A percentile compares a stretch with the other conserved stretches of the same genome.
Conservation (phyloP, 345 rosid genomes). For the Brassica carinata region DNA sequence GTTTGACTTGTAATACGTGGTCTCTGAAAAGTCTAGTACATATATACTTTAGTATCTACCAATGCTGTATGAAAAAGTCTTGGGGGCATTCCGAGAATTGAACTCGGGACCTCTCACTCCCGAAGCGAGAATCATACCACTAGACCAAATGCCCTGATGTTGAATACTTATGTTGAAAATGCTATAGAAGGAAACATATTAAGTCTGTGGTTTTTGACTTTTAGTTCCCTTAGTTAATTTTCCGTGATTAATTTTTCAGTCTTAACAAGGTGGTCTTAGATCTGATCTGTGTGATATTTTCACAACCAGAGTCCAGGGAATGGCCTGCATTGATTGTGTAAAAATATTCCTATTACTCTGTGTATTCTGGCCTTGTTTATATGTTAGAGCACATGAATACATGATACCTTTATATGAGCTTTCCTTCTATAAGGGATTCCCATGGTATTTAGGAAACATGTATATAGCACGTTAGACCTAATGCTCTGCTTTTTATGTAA, state of each 20-base stretch:
- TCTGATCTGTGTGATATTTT: neutral
- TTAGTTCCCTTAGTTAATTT: neutral
- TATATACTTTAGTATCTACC: neutral
- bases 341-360: neutral
- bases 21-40: neutral
- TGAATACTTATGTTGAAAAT: neutral
- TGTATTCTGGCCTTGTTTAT: neutral
- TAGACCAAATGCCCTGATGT: neutral
- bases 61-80: neutral
- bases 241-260: neutral
- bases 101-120: conserved; percentile 94
- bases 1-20: conserved; percentile 5
- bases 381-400: neutral
- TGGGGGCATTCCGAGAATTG: conserved; percentile 88
- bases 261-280: neutral
- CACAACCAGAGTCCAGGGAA: neutral
- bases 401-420: neutral
- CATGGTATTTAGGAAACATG: neutral
- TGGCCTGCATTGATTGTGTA: neutral
- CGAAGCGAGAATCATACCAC: conserved; percentile 53
- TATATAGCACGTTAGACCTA: neutral
- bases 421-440: neutral
- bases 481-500: neutral
- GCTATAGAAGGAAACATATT: neutral
- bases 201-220: neutral